Evolutionary conservation across 352 stramenopile genomes (phyloP), one percentile per base, ranked within the genome.

Genomic region (Globisporangium megalacanthum): DNA sequence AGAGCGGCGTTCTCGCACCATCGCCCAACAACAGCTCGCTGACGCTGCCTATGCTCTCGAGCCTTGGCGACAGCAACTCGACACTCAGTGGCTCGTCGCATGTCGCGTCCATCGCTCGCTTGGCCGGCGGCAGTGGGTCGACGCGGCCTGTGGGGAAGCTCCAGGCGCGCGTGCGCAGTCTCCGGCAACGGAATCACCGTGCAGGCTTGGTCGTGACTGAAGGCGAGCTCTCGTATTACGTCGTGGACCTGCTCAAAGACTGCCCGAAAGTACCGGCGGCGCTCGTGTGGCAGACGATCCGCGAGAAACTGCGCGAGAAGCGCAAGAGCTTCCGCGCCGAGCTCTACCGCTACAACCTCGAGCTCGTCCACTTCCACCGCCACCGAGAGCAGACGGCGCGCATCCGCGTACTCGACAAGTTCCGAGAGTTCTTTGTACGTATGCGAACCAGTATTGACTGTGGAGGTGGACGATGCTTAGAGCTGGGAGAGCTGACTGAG

Each of bases 341-440:
- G 37, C 78, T 88, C 52, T 83, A 88, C 49, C 69, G 75, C 22
- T 86, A 79, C 69, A 73, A 81, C 31, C 62, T 88, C 47, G 77
- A 83, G 49, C 71, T 70, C 35, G 67, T 62, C 56, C 75, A 83
- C 25, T 88, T 70, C 55, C 65, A 83, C 15, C 63, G 77, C 49
- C 77, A 88, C 56, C 64, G 83, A 46, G 62, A 70, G 19, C 73
- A 88, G 39, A 63, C 72, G 33, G 61, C 68, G 33, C 73, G 78
- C 45, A 65, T 88, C 39, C 57, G 79, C 35, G 75, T 88, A 47
- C 67, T 80, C 33, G 75, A 85, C 52, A 88, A 86, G 55, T 88
- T 86, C 52, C 71, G 73, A 35, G 75, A 86, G 35, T 88, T 88
- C 54, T 86, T 88, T 46, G 77, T 88, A 72, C 61, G 72, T 69